Base-by-base conservation (phyloP, 768 basidiomycete species). In the Rhizopogon roseolus region DNA sequence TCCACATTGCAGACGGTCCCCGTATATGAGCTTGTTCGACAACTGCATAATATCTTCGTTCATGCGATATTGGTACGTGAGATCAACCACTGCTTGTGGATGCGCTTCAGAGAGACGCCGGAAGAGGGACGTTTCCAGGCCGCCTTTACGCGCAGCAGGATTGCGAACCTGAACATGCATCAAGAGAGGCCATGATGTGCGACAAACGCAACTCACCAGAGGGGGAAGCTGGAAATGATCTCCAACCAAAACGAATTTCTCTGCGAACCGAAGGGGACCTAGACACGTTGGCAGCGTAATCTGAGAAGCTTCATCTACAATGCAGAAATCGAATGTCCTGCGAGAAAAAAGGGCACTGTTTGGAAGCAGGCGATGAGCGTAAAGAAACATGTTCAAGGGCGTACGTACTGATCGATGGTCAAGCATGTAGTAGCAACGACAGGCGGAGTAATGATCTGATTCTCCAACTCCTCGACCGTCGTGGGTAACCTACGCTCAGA, bases 201-300 rank as follows among this genome's bases (percentile, higher is more conserved):
- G 40, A 32, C 40, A 38, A 16, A 27, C 50, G 32, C 19, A 2
- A 60, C 80, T 54, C 60, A 96, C 96, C 39, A 98, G 79, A 0
- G 97, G 97, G 9, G 96, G 96, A 2, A 99, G 82, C 63, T 99
- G 97, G 73, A 88, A 93, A 71, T 99, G 97, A 65, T 98, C 97
- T 6, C 97, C 97, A 16, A 98, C 96, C 11, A 98, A 85, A 5
- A 98, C 82, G 59, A 98, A 99, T 40, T 79, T 91, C 49, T 93
- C 81, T 2, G 95, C 93, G 62, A 87, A 91, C 1, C 94, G 84
- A 3, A 98, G 73, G 0, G 97, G 97, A 5, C 97, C 97, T 1
- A 98, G 75, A 62, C 93, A 98, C 0, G 94, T 96, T 0, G 97
- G 97, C 1, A 98, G 70, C 0, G 97, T 98, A 58, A 98, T 94